Evolutionary conservation across 2,329 filamentous ascomycete species (phyloP), one percentile per base, ranked within the genome.

Genomic region (Pochonia chlamydosporia): DNA sequence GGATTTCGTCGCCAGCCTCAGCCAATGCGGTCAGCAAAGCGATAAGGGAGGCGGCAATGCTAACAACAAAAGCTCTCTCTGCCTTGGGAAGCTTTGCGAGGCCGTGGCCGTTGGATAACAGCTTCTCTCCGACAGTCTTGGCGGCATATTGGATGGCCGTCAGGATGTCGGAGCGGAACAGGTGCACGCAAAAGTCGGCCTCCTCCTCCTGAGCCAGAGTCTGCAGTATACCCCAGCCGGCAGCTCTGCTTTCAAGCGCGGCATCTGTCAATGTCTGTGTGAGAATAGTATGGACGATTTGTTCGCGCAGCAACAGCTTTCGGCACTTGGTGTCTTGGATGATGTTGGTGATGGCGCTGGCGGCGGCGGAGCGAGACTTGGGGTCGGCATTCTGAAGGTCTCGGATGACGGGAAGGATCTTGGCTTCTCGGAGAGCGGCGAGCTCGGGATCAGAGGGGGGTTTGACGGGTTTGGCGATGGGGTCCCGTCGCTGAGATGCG

Each of bases 181-280:
- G 62, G 54, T 86, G 81, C 18, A 86, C 68, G 52, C 80, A 83
- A 49, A 86, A 85, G 56, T 85, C 82, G 11, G 76, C 69, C 55
- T 84, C 82, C 60, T 86, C 83, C 57, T 84, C 77, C 52, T 78
- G 69, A 2, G 76, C 78, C 45, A 87, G 69, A 36, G 79, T 74
- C 53, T 76, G 73, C 44, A 87, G 66, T 53, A 85, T 82, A 11
- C 78, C 76, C 83, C 83, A 87, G n/a, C 81, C 83, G 18, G 81
- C 79, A 37, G 81, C 78, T 41, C 79, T 73, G 55, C 79, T 81
- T 63, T 85, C 81, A 44, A 84, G 68, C 48, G 73, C 79, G 31
- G 74, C 67, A 58, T 87, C 82, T 21, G 79, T 81, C 47, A 86
- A 65, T 25, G 80, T 84, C 67, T 85, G 78, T 26, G 74, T 80